Base-by-base conservation (phyloP, 2,329 filamentous ascomycete genomes). In the Penicillium palitans region DNA sequence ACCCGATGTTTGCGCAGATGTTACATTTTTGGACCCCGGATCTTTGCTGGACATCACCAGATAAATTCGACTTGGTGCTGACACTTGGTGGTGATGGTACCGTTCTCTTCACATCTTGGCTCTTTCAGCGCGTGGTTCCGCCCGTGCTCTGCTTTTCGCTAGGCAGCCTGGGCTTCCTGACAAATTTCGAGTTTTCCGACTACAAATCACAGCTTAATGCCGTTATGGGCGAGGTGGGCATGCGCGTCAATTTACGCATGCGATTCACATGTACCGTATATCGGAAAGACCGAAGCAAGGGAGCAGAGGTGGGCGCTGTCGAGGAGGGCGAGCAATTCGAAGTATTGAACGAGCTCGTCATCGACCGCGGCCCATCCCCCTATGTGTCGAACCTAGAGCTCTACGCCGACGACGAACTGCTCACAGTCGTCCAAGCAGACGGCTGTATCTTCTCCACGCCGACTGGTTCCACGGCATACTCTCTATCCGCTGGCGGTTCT, bases 211-310 rank as follows among this genome's bases (percentile, higher is more conserved):
- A 96, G 70, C 84, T 99, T 35, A 89, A 91, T 76, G 88, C 87
- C 54, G 85, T 98, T 66, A 96, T 99, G 92, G 92, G 92, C 60
- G 91, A 96, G 57, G 86, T 90, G 2, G 95, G 95, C 56, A 98
- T 99, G 93, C 89, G 93, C 54, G 93, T 98, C 60, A 98, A 96
- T 71, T 82, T 99, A 66, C 91, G 95, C 66, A 99, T 99, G 95
- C 90, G 95, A 61, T 99, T 99, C 76, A 99, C 95, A 17, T 98
- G 93, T 79, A 98, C 95, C 0, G 93, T 99, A 9, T 97, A 93
- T 79, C 89, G 93, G 45, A 83, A 88, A 65, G 86, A 79, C 61
- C 70, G 72, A 8, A 77, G 72, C 52, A 75, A 78, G 42, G 76
- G 74, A 13, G 75, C 79, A 7, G 78, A 72, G n/a, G 72, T 79